Evolutionary conservation across 1,284 basidiomycete genomes (phyloP), one percentile per base, ranked within the genome.

Genomic region (Ustilago xerochloae): DNA sequence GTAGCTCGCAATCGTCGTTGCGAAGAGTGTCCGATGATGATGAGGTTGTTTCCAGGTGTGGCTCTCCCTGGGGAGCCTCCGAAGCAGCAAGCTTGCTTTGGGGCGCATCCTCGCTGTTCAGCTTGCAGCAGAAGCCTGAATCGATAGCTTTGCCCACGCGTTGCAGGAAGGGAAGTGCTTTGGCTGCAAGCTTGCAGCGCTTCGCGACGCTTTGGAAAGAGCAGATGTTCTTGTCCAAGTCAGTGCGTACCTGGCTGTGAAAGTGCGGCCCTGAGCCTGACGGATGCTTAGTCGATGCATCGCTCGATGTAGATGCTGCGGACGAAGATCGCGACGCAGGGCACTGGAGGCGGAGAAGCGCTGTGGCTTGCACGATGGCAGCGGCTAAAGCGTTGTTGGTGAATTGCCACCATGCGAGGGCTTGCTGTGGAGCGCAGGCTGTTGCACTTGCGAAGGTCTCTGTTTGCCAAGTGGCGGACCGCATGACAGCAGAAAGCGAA

Each of bases 311-410:
- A 12, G 22, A n/a, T 18, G 47, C 30, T 22, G 22, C 41, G 22
- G 41, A 43, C 20, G 41, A 43, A 4, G 22, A 24, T 12, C 3
- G 13, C 22, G 22, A 9, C n/a, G n/a, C n/a, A 16, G 63, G 56
- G 30, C 50, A 59, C 12, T 55, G 46, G 4, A 65, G 63, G 2
- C 57, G 56, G 13, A 69, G 54, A 20, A 69, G 51, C 12, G 58
- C 66, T 2, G 54, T 59, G 7, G 63, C 68, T 36, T 71, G 68
- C n/a, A 71, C 57, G 35, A 71, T 36, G n/a, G 68, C 53, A n/a
- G 68, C 68, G 9, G 68, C 65, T 16, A 71, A 51, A 1, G 68
- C 68, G 26, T 71, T 57, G 47, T 60, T 57, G 46, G 63, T 66
- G 16, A 71, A 66, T 13, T 60, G 55, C 63, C 58, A 66, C 68